Percentiles rank a stretch among this genome's conserved stretches.
phyloP scores from a whole-genome alignment of 176 grass and related monocot genomes.

The Secale cereale region DNA sequence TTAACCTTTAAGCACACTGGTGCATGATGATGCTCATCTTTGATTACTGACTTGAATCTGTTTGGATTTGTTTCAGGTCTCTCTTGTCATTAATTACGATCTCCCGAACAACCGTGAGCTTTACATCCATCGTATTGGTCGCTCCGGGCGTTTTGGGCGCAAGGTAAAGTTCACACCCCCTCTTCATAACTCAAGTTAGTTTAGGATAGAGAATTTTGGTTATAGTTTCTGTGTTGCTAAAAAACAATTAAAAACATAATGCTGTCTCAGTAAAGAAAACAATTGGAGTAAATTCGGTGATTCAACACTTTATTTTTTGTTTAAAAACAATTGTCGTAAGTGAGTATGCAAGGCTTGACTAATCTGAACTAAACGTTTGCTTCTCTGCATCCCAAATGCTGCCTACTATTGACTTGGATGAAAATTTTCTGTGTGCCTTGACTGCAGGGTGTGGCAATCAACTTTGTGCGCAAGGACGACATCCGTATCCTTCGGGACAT shows the following conservation, averaged over 20 bases:
- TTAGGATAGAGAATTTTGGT: neutral
- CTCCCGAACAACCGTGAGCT: slow-evolving; percentile 97
- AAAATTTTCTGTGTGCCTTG: neutral
- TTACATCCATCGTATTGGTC: slow-evolving; percentile 97
- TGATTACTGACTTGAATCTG: neutral
- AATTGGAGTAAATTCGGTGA: neutral
- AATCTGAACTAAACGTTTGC: neutral
- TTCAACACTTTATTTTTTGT: neutral
- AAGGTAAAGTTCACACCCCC: slow-evolving; percentile 54
- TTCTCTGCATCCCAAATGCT: neutral
- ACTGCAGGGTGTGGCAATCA: slow-evolving; percentile 91
- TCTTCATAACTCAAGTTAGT: neutral
- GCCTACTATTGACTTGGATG: neutral
- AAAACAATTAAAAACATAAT: neutral
- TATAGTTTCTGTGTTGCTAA: neutral
- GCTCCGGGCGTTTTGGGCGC: slow-evolving; percentile 90
- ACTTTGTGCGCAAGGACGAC: slow-evolving; percentile 95
- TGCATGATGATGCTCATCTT: neutral
- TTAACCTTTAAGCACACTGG: neutral
- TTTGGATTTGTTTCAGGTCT: slow-evolving; percentile 56
- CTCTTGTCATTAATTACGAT: slow-evolving; percentile 97
- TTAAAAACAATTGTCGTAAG: neutral
- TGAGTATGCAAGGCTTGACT: neutral
- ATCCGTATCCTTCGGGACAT: slow-evolving; percentile 96
- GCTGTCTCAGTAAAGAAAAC: neutral